Evolutionary conservation across 257 asterid species (phyloP).

Genomic region (Nicotiana noctiflora): DNA sequence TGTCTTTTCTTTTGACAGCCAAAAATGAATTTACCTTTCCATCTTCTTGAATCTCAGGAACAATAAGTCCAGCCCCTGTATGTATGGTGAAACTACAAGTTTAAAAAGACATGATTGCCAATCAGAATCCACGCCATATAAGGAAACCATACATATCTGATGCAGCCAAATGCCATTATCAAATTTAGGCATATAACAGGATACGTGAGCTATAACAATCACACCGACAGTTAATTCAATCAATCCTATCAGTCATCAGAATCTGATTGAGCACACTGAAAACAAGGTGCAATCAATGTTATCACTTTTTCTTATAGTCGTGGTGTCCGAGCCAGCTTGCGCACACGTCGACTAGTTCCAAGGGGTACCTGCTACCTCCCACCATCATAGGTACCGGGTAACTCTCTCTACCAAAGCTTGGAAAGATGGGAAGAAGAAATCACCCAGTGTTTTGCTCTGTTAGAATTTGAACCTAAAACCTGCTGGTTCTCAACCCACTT

Average conservation of each 20-base stretch:
- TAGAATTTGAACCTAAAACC: no score
- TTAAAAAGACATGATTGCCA: background rate
- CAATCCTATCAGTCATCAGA: background rate
- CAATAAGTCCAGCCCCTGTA: constrained; percentile 87
- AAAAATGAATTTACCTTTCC: constrained; percentile 56
- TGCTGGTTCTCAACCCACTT: no score
- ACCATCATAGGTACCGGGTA: no score
- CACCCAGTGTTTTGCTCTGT: no score
- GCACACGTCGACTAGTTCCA: no score
- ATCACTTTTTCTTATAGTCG: no score
- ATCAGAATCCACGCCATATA: background rate
- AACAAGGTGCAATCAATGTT: background rate
- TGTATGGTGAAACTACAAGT: constrained; percentile 69
- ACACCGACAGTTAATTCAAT: background rate
- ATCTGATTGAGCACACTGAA: background rate
- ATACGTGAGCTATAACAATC: background rate
- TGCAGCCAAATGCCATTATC: background rate
- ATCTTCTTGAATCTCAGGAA: constrained; percentile 85
- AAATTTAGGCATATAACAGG: background rate
- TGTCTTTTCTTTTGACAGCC: no score
- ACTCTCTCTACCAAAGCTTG: no score
- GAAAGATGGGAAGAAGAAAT: no score
- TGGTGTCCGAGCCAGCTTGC: no score
- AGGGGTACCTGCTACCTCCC: no score
- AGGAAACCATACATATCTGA: background rate